These are phyloP conservation scores for Psilocybe cyanescens DNA, from an alignment of 768 basidiomycete genomes.

Conservation along the genomic window DNA sequence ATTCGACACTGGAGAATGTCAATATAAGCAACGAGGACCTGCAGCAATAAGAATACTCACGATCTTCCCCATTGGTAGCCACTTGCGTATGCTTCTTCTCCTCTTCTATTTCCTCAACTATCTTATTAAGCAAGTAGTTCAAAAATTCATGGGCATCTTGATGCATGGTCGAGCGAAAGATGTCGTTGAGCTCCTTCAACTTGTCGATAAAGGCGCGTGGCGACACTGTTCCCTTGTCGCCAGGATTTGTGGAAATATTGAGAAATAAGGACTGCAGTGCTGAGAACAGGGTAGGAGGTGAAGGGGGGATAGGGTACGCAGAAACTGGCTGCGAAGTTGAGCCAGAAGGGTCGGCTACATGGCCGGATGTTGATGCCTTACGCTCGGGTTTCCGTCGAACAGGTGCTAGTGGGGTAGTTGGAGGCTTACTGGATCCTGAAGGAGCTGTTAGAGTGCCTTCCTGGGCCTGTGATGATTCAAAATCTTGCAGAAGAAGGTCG, in stretches of 20 bases:
- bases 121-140: slow-evolving; percentile 89
- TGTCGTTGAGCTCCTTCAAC: slow-evolving; percentile 89
- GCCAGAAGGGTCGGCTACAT: slow-evolving; percentile 25
- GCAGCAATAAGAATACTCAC: slow-evolving; percentile 47
- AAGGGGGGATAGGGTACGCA: slow-evolving; percentile 51
- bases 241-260: slow-evolving; percentile 78
- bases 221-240: slow-evolving; percentile 82
- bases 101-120: slow-evolving; percentile 91
- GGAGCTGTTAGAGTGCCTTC: slow-evolving; percentile 30
- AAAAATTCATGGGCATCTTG: slow-evolving; percentile 99
- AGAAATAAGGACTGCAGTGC: slow-evolving; percentile 92
- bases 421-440: slow-evolving; percentile 29
- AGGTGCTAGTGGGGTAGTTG: slow-evolving; percentile 35
- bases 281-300: slow-evolving; percentile 82
- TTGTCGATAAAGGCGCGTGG: slow-evolving; percentile 94
- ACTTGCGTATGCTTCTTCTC: slow-evolving; percentile 53
- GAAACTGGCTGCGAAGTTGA: slow-evolving; percentile 32
- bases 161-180: slow-evolving; percentile 90
- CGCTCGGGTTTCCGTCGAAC: slow-evolving; percentile 64
- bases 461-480: slow-evolving; percentile 52
- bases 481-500: slow-evolving; percentile 79
- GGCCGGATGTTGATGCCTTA: slow-evolving; percentile 37
- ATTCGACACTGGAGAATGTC: slow-evolving; percentile 51
- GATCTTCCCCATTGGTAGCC: slow-evolving; percentile 55
- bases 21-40: slow-evolving; percentile 11